Percentiles rank a stretch among this genome's conserved stretches.
phyloP scores from a whole-genome alignment of 768 basidiomycete genomes.

The Pulveroboletus sp. region DNA sequence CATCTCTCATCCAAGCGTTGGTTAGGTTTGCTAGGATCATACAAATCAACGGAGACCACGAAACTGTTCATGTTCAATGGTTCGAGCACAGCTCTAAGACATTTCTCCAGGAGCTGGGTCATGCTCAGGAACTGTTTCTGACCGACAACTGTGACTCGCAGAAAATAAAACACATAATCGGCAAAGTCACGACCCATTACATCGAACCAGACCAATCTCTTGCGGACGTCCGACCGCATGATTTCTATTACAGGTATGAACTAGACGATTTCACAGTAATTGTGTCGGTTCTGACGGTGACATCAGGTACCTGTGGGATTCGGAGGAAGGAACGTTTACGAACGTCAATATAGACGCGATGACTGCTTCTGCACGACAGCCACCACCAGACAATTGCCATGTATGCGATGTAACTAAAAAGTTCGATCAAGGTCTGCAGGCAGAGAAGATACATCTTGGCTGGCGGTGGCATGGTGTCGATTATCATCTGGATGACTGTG shows the following conservation, averaged over 20 bases:
- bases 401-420: constrained; percentile 41
- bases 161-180: constrained; percentile 40
- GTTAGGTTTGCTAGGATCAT: constrained; percentile 69
- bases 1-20: neutral
- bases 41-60: constrained; percentile 42
- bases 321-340: constrained; percentile 43
- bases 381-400: constrained; percentile 52
- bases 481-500: constrained; percentile 65
- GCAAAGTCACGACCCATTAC: constrained; percentile 47
- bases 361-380: neutral
- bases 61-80: constrained; percentile 68
- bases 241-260: constrained; percentile 59
- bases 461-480: constrained; percentile 43
- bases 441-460: constrained; percentile 36
- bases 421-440: constrained; percentile 29
- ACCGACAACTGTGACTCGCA: constrained; percentile 51
- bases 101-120: constrained; percentile 55
- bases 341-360: constrained; percentile 35
- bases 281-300: neutral
- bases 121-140: constrained; percentile 66
- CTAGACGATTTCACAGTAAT: neutral
- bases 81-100: constrained; percentile 67
- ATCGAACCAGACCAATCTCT: constrained; percentile 21
- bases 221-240: constrained; percentile 29
- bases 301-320: constrained; percentile 51